Base-by-base conservation (phyloP, 345 rosid genomes). In the Kandelia obovata region DNA sequence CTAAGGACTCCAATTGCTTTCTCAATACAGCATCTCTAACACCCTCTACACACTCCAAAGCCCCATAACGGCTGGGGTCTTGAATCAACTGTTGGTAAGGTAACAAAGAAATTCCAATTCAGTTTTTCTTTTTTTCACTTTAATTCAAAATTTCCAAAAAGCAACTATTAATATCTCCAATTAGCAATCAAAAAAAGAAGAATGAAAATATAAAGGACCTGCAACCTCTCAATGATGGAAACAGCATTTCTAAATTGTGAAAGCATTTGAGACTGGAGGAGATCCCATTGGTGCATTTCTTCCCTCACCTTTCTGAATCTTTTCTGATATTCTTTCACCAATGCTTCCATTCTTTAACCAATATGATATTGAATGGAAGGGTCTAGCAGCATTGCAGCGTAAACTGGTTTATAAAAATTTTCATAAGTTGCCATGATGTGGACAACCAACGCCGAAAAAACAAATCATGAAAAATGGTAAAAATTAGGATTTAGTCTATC, bases 1-100 rank as follows among this genome's bases (percentile, higher is more conserved):
- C 77, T 73, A 91, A 67, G 47, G 92, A 84, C n/a, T 83, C 88
- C 85, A 91, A 81, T 79, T 88, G 92, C 78, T 87, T 86, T 71
- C 76, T 78, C 75, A 87, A 37, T 37, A 94, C 83, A 1, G 83
- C 92, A 55, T 77, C 82, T 75, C 71, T 81, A 51, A 89, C 79
- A 20, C 90, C 94, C 21, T 56, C 77, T 4, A 93, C 72, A 67
- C 71, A 68, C 65, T 76, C 85, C 81, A 91, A 79, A 69, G 67
- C 58, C 57, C 86, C 92, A 64, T 85, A 86, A 63, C 84, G 83
- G 23, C 81, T 82, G 20, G 74, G 58, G 65, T 84, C 82, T 69
- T 77, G 84, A 73, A 91, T 75, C 27, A 78, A 77, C 98, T 90
- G 52, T 67, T 32, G 28, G 28, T 23, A 16, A 20, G 7, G 47